These are phyloP conservation scores for Taphrina communis DNA, from an alignment of 1,139 yeast species.

Conservation along the genomic window DNA sequence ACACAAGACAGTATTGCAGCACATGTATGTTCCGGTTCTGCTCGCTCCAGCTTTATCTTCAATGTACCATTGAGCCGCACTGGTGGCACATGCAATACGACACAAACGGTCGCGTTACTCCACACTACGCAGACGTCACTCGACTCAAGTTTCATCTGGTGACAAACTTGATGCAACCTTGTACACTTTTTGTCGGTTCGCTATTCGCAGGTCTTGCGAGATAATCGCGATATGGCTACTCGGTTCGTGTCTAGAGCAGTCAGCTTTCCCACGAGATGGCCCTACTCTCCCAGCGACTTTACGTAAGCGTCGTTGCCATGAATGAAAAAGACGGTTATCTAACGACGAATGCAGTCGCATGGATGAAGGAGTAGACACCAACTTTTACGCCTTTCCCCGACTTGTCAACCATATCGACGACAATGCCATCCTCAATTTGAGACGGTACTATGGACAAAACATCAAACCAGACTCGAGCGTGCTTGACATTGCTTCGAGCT, in stretches of 20 bases:
- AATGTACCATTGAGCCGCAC: too few species aligned
- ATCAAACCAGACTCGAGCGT: conserved; percentile 17
- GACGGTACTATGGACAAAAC: conserved; percentile 16
- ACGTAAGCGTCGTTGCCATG: conserved; percentile 10
- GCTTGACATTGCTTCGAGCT: conserved; percentile 33
- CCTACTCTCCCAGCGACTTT: conserved; percentile 31
- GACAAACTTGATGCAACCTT: not conserved
- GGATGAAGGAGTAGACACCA: conserved; percentile 30
- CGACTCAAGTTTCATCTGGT: not conserved
- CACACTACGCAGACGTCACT: conserved; percentile 16
- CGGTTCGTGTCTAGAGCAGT: conserved; percentile 6
- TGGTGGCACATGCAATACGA: conserved; percentile 2
- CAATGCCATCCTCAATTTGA: conserved; percentile 28
- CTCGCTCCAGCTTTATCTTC: too few species aligned
- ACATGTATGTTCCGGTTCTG: too few species aligned
- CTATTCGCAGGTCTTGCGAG: too few species aligned
- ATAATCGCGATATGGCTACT: not conserved
- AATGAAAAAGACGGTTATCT: not conserved
- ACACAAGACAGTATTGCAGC: too few species aligned
- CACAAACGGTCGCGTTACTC: conserved; percentile 17
- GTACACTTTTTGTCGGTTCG: not conserved
- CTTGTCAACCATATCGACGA: conserved; percentile 40
- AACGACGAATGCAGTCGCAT: conserved; percentile 11
- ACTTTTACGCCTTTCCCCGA: conserved; percentile 31
- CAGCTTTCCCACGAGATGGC: conserved; percentile 32